A percentile compares a stretch with the other conserved stretches of the same genome.
Evolutionary conservation across 2,329 filamentous ascomycete genomes (phyloP).

Genomic region (Alternaria sp.): DNA sequence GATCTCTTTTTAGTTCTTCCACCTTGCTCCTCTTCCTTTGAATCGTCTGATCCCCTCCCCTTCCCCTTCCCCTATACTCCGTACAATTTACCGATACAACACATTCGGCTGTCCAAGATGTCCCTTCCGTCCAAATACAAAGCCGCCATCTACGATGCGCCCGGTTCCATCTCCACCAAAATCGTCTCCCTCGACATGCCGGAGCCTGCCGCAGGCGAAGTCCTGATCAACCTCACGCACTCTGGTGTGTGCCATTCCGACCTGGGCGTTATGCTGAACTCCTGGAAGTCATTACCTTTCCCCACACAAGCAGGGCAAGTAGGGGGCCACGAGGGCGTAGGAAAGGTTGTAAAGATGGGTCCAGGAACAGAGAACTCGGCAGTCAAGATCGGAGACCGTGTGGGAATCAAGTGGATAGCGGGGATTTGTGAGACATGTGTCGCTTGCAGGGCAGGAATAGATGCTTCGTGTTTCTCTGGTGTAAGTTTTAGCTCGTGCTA

Average conservation of each 20-base stretch:
- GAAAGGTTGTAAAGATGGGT: slow-evolving; percentile 71
- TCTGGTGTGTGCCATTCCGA: slow-evolving; percentile 73
- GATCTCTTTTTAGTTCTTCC: neutral
- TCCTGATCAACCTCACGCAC: slow-evolving; percentile 69
- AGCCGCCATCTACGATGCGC: slow-evolving; percentile 70
- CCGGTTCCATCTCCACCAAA: slow-evolving; percentile 70
- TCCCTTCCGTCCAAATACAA: slow-evolving; percentile 66
- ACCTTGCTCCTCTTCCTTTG: neutral
- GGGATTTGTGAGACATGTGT: slow-evolving; percentile 60
- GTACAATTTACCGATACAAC: no score
- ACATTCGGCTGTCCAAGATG: neutral
- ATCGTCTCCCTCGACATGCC: slow-evolving; percentile 70
- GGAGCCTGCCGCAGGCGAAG: slow-evolving; percentile 69
- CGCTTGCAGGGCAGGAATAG: slow-evolving; percentile 56
- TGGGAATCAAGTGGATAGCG: slow-evolving; percentile 74
- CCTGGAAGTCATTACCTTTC: slow-evolving; percentile 65
- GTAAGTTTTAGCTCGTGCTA: slow-evolving; percentile 31
- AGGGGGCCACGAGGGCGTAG: slow-evolving; percentile 75
- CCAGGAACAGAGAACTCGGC: slow-evolving; percentile 64
- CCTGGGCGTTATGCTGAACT: slow-evolving; percentile 59
- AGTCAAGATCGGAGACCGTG: slow-evolving; percentile 71
- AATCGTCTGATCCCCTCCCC: neutral
- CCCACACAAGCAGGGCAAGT: slow-evolving; percentile 69
- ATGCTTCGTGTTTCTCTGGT: slow-evolving; percentile 45
- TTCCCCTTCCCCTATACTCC: neutral